Conservation (phyloP, 306 rosid species). For the Vicia faba region DNA sequence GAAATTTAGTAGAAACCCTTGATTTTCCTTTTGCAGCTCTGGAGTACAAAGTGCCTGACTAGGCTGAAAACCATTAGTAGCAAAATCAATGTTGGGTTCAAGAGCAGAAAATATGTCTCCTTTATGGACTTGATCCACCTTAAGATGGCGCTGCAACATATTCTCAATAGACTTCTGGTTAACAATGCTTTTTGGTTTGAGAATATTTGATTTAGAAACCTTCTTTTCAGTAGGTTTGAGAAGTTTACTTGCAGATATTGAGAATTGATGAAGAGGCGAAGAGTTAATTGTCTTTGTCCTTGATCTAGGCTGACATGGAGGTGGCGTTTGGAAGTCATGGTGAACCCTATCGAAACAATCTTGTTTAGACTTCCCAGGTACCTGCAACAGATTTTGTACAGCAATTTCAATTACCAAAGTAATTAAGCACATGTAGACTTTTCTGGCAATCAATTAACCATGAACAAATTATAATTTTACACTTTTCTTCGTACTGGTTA, state of each 20-base stretch:
- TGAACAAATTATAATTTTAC: constrained; percentile 6
- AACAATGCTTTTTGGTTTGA: constrained; percentile 49
- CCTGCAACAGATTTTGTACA: constrained; percentile 54
- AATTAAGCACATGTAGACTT: constrained; percentile 10
- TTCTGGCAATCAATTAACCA: constrained; percentile 17
- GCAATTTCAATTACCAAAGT: constrained; percentile 7
- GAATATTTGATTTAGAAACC: constrained; percentile 42
- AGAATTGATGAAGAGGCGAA: constrained; percentile 50
- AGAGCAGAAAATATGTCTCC: constrained; percentile 81
- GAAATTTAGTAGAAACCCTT: constrained; percentile 42
- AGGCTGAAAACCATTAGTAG: constrained; percentile 45
- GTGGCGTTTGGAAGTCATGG: constrained; percentile 63
- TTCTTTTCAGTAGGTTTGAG: constrained; percentile 49
- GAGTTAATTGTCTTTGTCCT: constrained; percentile 56
- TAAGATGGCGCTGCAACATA: constrained; percentile 45
- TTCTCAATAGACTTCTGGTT: constrained; percentile 59
- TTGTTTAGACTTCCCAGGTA: constrained; percentile 86
- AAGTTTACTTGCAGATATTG: constrained; percentile 70
- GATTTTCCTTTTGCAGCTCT: constrained; percentile 45
- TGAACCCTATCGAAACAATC: constrained; percentile 88
- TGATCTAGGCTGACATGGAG: constrained; percentile 56
- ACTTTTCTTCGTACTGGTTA: constrained; percentile 2
- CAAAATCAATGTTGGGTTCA: constrained; percentile 58
- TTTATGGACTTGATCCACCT: constrained; percentile 45
- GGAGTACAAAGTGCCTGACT: constrained; percentile 56